Evolutionary conservation across 2,329 filamentous ascomycete species (phyloP).

Genomic region (Scytalidium lignicola): DNA sequence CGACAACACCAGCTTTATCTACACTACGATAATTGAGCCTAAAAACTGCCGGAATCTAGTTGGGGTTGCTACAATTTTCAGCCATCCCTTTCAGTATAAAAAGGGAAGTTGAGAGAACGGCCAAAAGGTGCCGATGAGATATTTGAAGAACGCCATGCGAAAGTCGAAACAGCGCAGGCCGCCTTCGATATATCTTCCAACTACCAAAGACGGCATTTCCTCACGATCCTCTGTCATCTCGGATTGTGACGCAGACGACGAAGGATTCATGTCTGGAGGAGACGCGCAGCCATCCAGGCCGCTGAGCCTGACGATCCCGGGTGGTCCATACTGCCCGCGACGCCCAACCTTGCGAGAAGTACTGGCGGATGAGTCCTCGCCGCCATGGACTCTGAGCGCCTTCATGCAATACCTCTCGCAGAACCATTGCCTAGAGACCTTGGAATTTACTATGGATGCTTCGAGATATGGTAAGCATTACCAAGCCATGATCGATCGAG

Average conservation of each 20-base stretch:
- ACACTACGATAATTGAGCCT: background rate
- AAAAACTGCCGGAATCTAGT: background rate
- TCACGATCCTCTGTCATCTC: slow-evolving; percentile 27
- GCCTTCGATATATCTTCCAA: slow-evolving; percentile 23
- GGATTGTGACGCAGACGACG: slow-evolving; percentile 41
- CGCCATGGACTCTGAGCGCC: slow-evolving; percentile 84
- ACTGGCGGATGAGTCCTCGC: slow-evolving; percentile 75
- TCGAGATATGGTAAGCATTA: slow-evolving; percentile 65
- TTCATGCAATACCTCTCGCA: slow-evolving; percentile 97
- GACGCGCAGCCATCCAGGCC: slow-evolving; percentile 39
- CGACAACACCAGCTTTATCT: background rate
- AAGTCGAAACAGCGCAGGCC: slow-evolving; percentile 28
- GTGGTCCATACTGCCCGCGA: slow-evolving; percentile 47
- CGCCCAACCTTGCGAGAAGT: slow-evolving; percentile 81
- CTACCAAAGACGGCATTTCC: slow-evolving; percentile 21
- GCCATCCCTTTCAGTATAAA: background rate
- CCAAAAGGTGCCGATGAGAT: slow-evolving; percentile 39
- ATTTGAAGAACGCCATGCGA: slow-evolving; percentile 29
- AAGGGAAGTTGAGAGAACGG: background rate
- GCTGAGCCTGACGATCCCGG: slow-evolving; percentile 37
- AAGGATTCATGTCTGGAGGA: slow-evolving; percentile 42
- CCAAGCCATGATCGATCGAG: slow-evolving; percentile 35
- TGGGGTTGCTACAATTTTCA: background rate
- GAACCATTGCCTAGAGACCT: slow-evolving; percentile 92
- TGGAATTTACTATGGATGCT: slow-evolving; percentile 95